phyloP scores from a whole-genome alignment of 2,329 filamentous ascomycete genomes.

The Penicillium concentricum region DNA sequence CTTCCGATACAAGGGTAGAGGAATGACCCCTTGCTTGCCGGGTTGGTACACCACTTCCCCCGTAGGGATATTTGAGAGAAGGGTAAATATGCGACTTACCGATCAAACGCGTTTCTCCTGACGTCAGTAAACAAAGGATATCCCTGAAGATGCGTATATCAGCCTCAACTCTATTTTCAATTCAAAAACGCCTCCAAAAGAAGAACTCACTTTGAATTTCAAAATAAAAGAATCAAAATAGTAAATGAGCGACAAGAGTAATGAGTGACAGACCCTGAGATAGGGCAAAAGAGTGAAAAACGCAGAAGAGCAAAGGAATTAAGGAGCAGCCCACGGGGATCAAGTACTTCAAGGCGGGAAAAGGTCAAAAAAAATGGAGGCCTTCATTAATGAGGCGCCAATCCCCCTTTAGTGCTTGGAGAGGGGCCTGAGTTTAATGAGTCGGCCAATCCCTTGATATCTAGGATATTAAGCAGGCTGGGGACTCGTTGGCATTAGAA shows the following conservation, averaged over 20 bases:
- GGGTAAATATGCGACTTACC: slow-evolving; percentile 19
- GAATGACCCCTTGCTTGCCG: slow-evolving; percentile 24
- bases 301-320: background rate
- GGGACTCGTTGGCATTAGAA: background rate
- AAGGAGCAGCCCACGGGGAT: slow-evolving; percentile 14
- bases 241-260: slow-evolving; percentile 6
- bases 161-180: slow-evolving; percentile 3
- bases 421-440: slow-evolving; percentile 13
- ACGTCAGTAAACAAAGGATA: slow-evolving; percentile 21
- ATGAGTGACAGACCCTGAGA: slow-evolving; percentile 15
- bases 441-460: slow-evolving; percentile 21
- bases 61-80: slow-evolving; percentile 5
- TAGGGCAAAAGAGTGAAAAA: slow-evolving; percentile 6
- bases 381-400: slow-evolving; percentile 3
- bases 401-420: slow-evolving; percentile 7
- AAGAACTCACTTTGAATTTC: background rate
- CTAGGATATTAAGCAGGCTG: slow-evolving; percentile 12
- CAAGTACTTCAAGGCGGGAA: slow-evolving; percentile 13
- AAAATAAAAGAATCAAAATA: background rate
- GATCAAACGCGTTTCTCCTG: slow-evolving; percentile 17
- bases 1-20: slow-evolving; percentile 4
- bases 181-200: background rate
- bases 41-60: slow-evolving; percentile 1
- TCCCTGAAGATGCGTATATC: slow-evolving; percentile 1
- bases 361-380: background rate